These are phyloP conservation scores for Colletotrichum sp. DNA, from an alignment of 2,329 filamentous ascomycete species.

Conservation along the genomic window DNA sequence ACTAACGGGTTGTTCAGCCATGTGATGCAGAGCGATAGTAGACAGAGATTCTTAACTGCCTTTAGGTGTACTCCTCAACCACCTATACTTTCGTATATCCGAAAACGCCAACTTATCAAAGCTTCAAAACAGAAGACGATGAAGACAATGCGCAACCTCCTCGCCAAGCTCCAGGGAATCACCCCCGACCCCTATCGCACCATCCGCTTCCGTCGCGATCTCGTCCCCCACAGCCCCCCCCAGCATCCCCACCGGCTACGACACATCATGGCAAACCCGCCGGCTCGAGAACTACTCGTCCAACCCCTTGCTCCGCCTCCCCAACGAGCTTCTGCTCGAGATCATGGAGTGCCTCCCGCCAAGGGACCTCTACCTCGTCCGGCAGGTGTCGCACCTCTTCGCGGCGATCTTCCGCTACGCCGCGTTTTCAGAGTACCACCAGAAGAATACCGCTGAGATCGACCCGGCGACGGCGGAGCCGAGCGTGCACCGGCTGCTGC, in stretches of 20 bases:
- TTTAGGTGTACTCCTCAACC: too few relatives aligned
- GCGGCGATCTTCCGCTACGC: not conserved
- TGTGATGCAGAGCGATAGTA: accelerated
- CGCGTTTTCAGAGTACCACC: not conserved
- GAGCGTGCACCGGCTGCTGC: not conserved
- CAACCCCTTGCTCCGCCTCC: not conserved
- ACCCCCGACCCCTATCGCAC: accelerated
- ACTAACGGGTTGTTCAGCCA: not conserved
- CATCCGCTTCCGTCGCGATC: not conserved
- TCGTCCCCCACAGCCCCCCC: not conserved
- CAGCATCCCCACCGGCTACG: not conserved
- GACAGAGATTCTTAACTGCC: not conserved
- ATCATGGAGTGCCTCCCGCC: not conserved
- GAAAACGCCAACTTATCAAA: accelerated
- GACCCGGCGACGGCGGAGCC: not conserved
- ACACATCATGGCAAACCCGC: not conserved
- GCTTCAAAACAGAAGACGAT: not conserved
- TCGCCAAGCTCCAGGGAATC: not conserved
- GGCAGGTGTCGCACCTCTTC: not conserved
- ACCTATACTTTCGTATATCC: accelerated
- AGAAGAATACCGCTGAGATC: accelerated
- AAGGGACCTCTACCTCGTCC: not conserved
- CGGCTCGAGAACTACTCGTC: not conserved
- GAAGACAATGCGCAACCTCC: not conserved
- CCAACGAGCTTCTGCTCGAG: not conserved